Conservation (phyloP, 306 rosid species). For the Sophora flavescens region DNA sequence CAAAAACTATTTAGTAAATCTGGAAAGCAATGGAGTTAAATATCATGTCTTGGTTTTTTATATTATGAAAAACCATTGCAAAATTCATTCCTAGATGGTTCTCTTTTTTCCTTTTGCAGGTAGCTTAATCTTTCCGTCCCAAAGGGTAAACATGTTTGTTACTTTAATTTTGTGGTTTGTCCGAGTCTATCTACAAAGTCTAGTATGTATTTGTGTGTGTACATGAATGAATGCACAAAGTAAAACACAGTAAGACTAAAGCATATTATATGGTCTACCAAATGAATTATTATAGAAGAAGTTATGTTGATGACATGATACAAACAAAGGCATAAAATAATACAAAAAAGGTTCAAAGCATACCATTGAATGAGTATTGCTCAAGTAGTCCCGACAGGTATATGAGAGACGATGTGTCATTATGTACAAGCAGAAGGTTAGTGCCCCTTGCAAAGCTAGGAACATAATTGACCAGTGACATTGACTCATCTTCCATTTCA, state of each 20-base stretch:
- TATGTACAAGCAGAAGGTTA: conserved; percentile 55
- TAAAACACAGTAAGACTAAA: background rate
- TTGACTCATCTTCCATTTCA: conserved; percentile 31
- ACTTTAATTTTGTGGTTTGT: too few species aligned
- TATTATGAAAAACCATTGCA: too few species aligned
- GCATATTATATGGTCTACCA: background rate
- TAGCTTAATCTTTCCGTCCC: too few species aligned
- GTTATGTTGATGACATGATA: background rate
- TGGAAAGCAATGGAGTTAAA: too few species aligned
- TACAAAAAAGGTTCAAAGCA: background rate
- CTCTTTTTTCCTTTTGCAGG: too few species aligned
- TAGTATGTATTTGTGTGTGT: background rate
- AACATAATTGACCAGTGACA: conserved; percentile 19
- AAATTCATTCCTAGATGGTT: too few species aligned
- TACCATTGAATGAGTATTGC: conserved; percentile 60
- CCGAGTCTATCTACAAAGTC: background rate
- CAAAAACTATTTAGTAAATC: too few species aligned
- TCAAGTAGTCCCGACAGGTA: conserved; percentile 50
- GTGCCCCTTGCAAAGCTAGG: conserved; percentile 57
- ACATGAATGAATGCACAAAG: background rate
- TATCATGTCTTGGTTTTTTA: too few species aligned
- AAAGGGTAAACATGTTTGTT: too few species aligned
- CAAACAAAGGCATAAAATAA: background rate
- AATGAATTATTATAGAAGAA: background rate
- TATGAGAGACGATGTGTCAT: conserved; percentile 44